Evolutionary conservation across 1,284 basidiomycete genomes (phyloP), one percentile per base, ranked within the genome.

Genomic region (Salmacisia buchloeana): DNA sequence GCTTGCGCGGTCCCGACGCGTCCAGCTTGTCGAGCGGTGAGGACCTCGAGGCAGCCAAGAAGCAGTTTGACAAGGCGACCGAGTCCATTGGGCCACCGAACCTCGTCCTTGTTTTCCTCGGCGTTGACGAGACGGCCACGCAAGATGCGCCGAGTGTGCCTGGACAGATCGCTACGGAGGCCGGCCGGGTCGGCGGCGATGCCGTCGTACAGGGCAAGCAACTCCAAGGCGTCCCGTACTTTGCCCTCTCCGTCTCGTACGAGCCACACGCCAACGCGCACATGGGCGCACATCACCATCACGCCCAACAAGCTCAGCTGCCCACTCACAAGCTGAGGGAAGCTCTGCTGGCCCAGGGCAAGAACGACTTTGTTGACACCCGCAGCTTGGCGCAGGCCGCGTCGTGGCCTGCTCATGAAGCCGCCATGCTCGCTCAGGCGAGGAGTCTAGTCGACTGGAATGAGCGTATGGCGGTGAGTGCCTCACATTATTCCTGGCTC

Each of bases 391-490:
- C 71, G 2, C 59, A 63, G 12, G 69, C 69, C 2, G 63, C 56
- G 21, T 59, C 61, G 1, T 73, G 76, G 70, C 63, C 64, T 0
- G 52, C 33, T 15, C 46, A 61, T 2, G 69, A 79, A 34, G 75
- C 77, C 0, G 73, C 76, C 0, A 57, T 77, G 13, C 68, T 78
- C 1, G 74, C 76, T 0, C 68, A 74, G 35, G 69, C 75, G 3
- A 71, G 76, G 45, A 65, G 63, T 2, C 52, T 79, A 39, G 25
- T 79, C 39, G 77, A 79, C 56, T 79, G 77, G 77, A 78, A 77
- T 61, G 76, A 78, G 60, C 63, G 76, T 1, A 65, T 70, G 43
- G 35, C 57, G 0, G 65, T 66, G 59, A 58, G 65, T 64, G 3
- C 25, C 39, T 43, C 79, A 66, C 36, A 23, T 15, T 58, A n/a